These are phyloP conservation scores for Candida frijolesensis DNA, from an alignment of 1,139 yeast species.

Conservation along the genomic window DNA sequence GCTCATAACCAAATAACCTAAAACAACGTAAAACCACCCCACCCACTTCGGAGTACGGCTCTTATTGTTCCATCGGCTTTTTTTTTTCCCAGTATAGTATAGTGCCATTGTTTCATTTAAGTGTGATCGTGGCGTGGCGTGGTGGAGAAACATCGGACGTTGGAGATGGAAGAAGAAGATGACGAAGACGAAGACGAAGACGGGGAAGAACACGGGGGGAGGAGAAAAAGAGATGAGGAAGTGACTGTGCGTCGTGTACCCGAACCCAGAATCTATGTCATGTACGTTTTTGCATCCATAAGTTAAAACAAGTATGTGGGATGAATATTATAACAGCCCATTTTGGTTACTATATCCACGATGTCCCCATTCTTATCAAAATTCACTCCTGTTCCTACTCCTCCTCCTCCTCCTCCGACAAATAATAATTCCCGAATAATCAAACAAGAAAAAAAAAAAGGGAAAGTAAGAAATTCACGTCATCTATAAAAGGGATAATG, in stretches of 20 bases:
- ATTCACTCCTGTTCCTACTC: too few species aligned
- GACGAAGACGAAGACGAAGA: not conserved
- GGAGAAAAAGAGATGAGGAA: not conserved
- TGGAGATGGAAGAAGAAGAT: too few species aligned
- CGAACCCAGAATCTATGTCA: not conserved
- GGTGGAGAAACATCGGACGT: too few species aligned
- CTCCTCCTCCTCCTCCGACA: too few species aligned
- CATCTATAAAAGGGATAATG: conserved; percentile 3
- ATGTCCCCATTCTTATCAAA: not conserved
- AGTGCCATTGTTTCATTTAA: too few species aligned
- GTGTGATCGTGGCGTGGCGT: too few species aligned
- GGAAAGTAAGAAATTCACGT: not conserved
- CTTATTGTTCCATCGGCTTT: too few species aligned
- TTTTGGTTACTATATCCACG: not conserved
- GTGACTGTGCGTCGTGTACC: not conserved
- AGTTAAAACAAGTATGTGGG: not conserved
- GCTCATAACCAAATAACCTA: too few species aligned
- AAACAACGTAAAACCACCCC: too few species aligned
- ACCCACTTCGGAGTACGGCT: too few species aligned
- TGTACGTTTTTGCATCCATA: conserved; percentile 3
- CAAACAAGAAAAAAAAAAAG: not conserved
- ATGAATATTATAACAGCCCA: not conserved
- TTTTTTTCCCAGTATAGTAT: too few species aligned
- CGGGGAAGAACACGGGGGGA: not conserved
- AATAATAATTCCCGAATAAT: not conserved